Conservation (phyloP, 306 rosid genomes). For the Purshia tridentata region DNA sequence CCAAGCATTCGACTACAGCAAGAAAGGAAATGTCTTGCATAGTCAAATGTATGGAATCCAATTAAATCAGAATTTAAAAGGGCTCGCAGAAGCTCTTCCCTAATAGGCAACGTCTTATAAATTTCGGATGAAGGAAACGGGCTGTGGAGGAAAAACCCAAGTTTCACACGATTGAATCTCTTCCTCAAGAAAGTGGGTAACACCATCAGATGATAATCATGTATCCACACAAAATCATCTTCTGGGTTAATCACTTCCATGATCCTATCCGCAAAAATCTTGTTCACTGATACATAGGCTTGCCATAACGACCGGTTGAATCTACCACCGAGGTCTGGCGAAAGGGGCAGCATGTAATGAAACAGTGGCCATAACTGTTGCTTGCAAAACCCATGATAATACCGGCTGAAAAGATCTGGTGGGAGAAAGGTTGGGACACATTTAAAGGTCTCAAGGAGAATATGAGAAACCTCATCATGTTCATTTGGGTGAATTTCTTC, state of each 20-base stretch:
- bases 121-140: conserved; percentile 87
- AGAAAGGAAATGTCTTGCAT: conserved; percentile 77
- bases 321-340: conserved; percentile 77
- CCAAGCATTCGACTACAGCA: conserved; percentile 92
- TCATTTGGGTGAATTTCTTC: conserved; percentile 68
- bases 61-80: conserved; percentile 79
- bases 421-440: conserved; percentile 79
- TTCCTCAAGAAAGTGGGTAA: conserved; percentile 83
- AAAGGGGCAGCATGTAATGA: conserved; percentile 79
- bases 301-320: conserved; percentile 74
- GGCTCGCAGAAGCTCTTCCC: conserved; percentile 77
- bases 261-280: conserved; percentile 78
- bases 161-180: conserved; percentile 70
- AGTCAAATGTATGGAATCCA: conserved; percentile 87
- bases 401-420: conserved; percentile 56
- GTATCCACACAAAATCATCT: conserved; percentile 83
- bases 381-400: conserved; percentile 81
- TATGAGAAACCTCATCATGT: conserved; percentile 82
- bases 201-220: conserved; percentile 87
- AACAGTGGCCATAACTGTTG: conserved; percentile 84
- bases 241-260: conserved; percentile 92
- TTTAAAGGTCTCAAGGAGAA: conserved; percentile 58
- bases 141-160: conserved; percentile 83
- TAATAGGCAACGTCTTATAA: conserved; percentile 68
- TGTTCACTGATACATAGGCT: conserved; percentile 77